A percentile compares a stretch with the other conserved stretches of the same genome.
Evolutionary conservation across 2,329 filamentous ascomycete genomes (phyloP).

Genomic region (Rhinocladiella similis): DNA sequence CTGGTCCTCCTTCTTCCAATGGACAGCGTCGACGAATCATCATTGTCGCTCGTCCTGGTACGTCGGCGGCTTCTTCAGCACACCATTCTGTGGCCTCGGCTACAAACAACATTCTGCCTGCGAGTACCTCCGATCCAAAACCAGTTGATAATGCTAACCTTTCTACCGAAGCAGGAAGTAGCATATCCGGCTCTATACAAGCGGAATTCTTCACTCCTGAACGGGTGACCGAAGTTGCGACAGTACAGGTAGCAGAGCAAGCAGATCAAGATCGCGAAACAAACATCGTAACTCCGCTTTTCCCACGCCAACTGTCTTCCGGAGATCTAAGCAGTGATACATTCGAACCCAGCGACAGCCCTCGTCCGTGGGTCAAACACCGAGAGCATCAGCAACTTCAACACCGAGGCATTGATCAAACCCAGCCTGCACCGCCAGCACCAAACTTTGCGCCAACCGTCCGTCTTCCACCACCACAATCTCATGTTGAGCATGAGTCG

Average conservation of each 20-base stretch:
- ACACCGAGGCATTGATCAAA: background rate
- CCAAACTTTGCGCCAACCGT: background rate
- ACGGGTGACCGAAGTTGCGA: too few species aligned
- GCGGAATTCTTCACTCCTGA: background rate
- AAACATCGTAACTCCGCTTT: background rate
- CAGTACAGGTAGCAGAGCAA: too few species aligned
- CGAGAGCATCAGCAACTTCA: background rate
- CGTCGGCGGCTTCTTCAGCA: background rate
- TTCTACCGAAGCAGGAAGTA: background rate
- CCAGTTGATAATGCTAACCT: background rate
- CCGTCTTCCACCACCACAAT: background rate
- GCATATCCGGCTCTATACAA: background rate
- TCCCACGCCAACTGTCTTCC: background rate
- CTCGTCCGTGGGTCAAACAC: too few species aligned
- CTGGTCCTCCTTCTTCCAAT: background rate
- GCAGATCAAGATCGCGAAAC: too few species aligned
- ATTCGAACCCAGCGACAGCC: background rate
- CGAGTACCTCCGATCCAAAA: background rate
- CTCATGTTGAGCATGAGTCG: background rate
- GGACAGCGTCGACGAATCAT: background rate
- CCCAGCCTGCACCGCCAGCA: background rate
- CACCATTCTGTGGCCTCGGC: background rate
- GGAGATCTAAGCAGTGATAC: background rate
- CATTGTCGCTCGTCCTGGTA: background rate
- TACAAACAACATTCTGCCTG: background rate